Evolutionary conservation across 257 asterid species (phyloP), one percentile per base, ranked within the genome.

Genomic region (Solanum sparsipilum): DNA sequence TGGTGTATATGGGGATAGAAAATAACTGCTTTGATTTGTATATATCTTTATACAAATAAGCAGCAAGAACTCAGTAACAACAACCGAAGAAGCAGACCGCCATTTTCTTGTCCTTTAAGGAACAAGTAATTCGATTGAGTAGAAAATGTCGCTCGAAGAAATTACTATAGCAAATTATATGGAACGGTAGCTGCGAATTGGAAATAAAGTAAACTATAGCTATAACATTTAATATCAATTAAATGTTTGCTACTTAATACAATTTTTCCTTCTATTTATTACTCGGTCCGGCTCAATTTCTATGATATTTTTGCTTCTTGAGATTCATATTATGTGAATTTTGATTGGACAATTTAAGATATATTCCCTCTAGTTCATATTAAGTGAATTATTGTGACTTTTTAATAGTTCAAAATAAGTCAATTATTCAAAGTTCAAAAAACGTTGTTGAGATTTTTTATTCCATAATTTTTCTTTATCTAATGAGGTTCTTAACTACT

Each of bases 101-200:
- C 85, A 46, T 81, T 46, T 44, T 81, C 85, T 46, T 78, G n/a
- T 46, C 85, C 38, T 20, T 46, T 76, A 18, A 29, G 79, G 41
- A 72, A 35, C 16, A 81, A 2, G 2, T 46, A 44, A 44, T 44
- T 81, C 18, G 18, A 16, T 16, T 81, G 39, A 81, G 27, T 46
- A 27, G 68, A 81, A 87, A 78, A 94, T 92, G 96, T 93, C 93
- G 31, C 73, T 90, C 13, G 92, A 92, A 52, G 98, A 95, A 89
- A 84, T 91, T 25, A 96, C 92, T 12, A 94, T 46, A 46, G 20
- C 56, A 46, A 13, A 46, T 46, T 46, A 13, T 13, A 46, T 46
- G 56, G 6, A 46, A 46, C 7, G 13, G 20, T 46, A 46, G 20
- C 3, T 46, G 20, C 7, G 18, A 13, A 46, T 46, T 46, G 56